Conservation (phyloP, 2,329 filamentous ascomycete genomes). For the Gaeumannomyces tritici region DNA sequence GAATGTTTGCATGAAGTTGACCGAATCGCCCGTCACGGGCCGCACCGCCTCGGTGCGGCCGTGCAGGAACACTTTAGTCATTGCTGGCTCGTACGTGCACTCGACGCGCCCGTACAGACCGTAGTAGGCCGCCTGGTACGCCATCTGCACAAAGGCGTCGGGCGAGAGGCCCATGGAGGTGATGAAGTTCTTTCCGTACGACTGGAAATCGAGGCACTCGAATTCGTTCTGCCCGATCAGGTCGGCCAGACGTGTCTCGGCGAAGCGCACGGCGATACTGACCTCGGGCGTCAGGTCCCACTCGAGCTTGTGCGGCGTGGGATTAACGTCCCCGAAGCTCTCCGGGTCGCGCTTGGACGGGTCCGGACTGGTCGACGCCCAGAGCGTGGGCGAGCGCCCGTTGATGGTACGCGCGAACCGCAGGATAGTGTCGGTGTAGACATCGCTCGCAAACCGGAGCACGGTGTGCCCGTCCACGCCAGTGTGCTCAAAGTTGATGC, state of each 20-base stretch:
- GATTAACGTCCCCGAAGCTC: conserved; percentile 87
- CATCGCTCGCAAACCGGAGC: conserved; percentile 86
- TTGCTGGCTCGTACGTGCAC: conserved; percentile 94
- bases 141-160: conserved; percentile 97
- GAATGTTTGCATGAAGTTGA: conserved; percentile 87
- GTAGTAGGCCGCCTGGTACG: conserved; percentile 96
- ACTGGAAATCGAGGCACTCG: conserved; percentile 75
- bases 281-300: conserved; percentile 97
- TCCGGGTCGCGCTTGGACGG: conserved; percentile 84
- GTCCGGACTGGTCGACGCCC: conserved; percentile 84
- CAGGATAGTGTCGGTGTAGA: conserved; percentile 96
- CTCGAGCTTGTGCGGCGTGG: conserved; percentile 89
- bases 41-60: conserved; percentile 91
- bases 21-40: conserved; percentile 70
- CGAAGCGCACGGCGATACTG: conserved; percentile 83
- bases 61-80: conserved; percentile 93
- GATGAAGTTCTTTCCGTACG: conserved; percentile 96
- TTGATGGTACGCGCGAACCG: conserved; percentile 94
- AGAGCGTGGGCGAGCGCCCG: conserved; percentile 80
- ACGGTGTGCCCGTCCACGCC: conserved; percentile 97
- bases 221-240: conserved; percentile 97
- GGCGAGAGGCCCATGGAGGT: conserved; percentile 95
- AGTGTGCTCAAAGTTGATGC: conserved; percentile 98
- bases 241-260: conserved; percentile 87
- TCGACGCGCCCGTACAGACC: conserved; percentile 90